Percentiles rank a stretch among this genome's conserved stretches.
Conservation (phyloP, 352 stramenopile species). For the Globisporangium nodosum region DNA sequence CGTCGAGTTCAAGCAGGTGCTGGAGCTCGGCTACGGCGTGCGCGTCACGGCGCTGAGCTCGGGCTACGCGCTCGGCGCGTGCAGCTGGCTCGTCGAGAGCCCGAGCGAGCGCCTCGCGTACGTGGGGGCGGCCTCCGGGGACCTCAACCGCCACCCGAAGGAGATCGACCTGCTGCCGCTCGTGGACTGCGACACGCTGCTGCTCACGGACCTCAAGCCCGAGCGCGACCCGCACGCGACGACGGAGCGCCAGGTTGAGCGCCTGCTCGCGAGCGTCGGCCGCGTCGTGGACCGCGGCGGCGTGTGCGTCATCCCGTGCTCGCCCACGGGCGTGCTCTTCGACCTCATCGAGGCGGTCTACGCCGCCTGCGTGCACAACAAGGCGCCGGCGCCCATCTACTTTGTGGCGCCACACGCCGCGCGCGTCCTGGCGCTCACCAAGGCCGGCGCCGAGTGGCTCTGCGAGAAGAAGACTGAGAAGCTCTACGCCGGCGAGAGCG, state of each 20-base stretch:
- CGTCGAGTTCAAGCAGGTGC: slow-evolving; percentile 59
- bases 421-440: slow-evolving; percentile 42
- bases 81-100: slow-evolving; percentile 68
- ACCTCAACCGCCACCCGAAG: slow-evolving; percentile 83
- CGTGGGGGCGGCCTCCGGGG: slow-evolving; percentile 63
- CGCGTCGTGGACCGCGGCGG: slow-evolving; percentile 61
- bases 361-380: slow-evolving; percentile 34
- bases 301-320: slow-evolving; percentile 59
- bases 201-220: slow-evolving; percentile 71
- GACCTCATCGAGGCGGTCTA: slow-evolving; percentile 77
- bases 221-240: slow-evolving; percentile 68
- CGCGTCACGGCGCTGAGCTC: slow-evolving; percentile 72
- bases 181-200: slow-evolving; percentile 71
- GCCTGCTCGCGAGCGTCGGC: slow-evolving; percentile 46
- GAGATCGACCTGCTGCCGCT: slow-evolving; percentile 71
- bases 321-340: slow-evolving; percentile 61
- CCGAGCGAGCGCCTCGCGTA: slow-evolving; percentile 70
- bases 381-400: slow-evolving; percentile 53
- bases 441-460: slow-evolving; percentile 68
- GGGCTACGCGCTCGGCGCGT: slow-evolving; percentile 61
- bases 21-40: slow-evolving; percentile 58
- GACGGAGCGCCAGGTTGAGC: slow-evolving; percentile 70
- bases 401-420: slow-evolving; percentile 55
- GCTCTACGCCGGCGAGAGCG: slow-evolving; percentile 60
- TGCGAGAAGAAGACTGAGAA: slow-evolving; percentile 83